phyloP scores from a whole-genome alignment of 1,284 basidiomycete species.

The Melampsora americana region DNA sequence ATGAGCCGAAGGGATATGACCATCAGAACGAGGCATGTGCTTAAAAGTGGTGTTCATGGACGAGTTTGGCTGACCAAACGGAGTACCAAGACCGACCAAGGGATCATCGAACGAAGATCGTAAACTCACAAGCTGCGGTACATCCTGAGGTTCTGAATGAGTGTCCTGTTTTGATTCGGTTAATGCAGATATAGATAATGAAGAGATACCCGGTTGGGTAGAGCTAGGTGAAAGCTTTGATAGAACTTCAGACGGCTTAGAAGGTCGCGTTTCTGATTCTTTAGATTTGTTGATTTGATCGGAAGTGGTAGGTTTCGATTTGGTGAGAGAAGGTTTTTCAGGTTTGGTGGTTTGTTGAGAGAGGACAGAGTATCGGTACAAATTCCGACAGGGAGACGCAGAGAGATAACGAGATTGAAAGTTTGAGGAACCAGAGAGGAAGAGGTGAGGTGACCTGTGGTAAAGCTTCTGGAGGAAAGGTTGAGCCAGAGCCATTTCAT shows the following conservation, averaged over 20 bases:
- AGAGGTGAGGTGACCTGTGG: conserved; percentile 1
- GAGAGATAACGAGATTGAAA: neutral
- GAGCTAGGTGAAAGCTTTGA: conserved; percentile 1
- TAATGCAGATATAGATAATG: neutral
- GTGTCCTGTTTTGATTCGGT: neutral
- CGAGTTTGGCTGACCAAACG: conserved; percentile 36
- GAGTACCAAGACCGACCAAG: conserved; percentile 42
- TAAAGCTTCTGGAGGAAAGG: neutral
- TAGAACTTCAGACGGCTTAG: neutral
- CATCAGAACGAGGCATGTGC: neutral
- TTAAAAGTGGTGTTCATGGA: neutral
- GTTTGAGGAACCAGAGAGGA: neutral
- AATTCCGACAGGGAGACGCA: neutral
- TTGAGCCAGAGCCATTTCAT: neutral
- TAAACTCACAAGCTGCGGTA: neutral
- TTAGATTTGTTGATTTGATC: too few species aligned
- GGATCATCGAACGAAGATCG: conserved; percentile 42
- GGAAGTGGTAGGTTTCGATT: neutral
- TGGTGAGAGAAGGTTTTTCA: neutral
- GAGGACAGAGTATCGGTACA: neutral
- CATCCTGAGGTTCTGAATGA: neutral
- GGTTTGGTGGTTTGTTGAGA: neutral
- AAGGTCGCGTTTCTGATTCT: neutral
- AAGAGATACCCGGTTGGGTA: conserved; percentile 5
- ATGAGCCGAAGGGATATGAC: neutral